phyloP scores from a whole-genome alignment of 352 stramenopile species.

The Phytophthora constricta region DNA sequence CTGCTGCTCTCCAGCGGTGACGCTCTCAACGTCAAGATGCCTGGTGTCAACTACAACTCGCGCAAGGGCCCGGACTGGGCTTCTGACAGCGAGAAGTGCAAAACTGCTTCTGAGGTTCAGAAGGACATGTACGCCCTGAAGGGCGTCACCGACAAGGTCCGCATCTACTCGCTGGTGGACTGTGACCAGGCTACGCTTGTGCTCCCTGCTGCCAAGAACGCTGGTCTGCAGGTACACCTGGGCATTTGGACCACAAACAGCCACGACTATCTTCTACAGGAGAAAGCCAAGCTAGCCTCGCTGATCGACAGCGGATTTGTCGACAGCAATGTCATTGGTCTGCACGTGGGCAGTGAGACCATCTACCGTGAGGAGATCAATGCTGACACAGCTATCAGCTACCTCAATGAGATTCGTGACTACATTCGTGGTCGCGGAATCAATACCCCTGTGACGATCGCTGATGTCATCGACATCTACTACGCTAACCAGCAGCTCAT shows the following conservation, averaged over 20 bases:
- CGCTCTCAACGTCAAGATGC: constrained; percentile 52
- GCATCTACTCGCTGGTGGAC: constrained; percentile 63
- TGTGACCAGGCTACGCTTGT: constrained; percentile 46
- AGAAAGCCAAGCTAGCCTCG: constrained; percentile 41
- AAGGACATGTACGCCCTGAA: constrained; percentile 53
- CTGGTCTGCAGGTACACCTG: constrained; percentile 50
- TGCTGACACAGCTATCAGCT: constrained; percentile 43
- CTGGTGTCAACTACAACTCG: constrained; percentile 77
- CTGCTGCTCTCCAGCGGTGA: constrained; percentile 19
- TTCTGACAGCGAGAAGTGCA: constrained; percentile 37
- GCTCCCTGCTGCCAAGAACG: constrained; percentile 40
- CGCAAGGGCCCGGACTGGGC: constrained; percentile 56
- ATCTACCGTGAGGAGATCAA: constrained; percentile 67
- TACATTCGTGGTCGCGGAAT: constrained; percentile 41
- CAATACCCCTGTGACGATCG: constrained; percentile 58
- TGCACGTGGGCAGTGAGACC: constrained; percentile 65
- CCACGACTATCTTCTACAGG: constrained; percentile 35
- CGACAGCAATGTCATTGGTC: constrained; percentile 45
- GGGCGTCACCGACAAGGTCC: constrained; percentile 48
- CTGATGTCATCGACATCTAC: constrained; percentile 71
- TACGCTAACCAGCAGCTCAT: constrained; percentile 55
- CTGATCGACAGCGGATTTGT: constrained; percentile 46
- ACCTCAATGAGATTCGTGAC: constrained; percentile 49
- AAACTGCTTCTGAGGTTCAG: constrained; percentile 40
- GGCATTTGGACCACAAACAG: constrained; percentile 57